These are phyloP conservation scores for Chloris gayana DNA, from an alignment of 176 grass and related monocot genomes.

Conservation along the genomic window DNA sequence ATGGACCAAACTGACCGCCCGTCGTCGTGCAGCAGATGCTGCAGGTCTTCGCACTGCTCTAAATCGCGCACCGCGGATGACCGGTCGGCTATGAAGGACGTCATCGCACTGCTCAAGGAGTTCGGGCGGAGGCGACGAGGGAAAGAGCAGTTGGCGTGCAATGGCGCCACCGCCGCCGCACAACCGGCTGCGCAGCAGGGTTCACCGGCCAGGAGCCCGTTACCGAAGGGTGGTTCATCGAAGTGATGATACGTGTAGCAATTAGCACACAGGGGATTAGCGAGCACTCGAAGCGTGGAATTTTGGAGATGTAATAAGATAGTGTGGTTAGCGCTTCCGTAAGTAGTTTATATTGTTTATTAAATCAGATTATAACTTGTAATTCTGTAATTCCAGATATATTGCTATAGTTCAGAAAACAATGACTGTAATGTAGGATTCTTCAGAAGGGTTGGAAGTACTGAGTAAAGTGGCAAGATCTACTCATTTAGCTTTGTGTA, in stretches of 20 bases:
- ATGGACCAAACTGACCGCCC: no score
- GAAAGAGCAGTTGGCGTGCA: slow-evolving; percentile 30
- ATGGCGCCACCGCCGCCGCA: neutral
- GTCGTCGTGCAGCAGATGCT: slow-evolving; percentile 90
- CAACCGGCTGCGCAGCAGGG: slow-evolving; percentile 6
- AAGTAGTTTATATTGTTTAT: slow-evolving; percentile 30
- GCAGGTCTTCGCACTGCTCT: slow-evolving; percentile 72
- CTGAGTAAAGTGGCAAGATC: no score
- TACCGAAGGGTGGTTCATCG: slow-evolving; percentile 49
- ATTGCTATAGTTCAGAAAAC: no score
- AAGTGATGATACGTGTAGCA: slow-evolving; percentile 30
- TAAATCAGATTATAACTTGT: slow-evolving; percentile 27
- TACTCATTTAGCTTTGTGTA: no score
- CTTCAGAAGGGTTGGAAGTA: no score
- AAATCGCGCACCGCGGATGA: slow-evolving; percentile 68
- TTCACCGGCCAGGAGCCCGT: slow-evolving; percentile 34
- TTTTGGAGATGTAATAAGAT: slow-evolving; percentile 34
- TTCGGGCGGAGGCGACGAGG: slow-evolving; percentile 42
- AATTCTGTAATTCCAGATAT: slow-evolving; percentile 36
- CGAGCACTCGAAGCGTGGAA: neutral
- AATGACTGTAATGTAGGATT: no score
- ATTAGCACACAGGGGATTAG: neutral
- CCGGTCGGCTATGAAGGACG: slow-evolving; percentile 84
- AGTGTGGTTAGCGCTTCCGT: slow-evolving; percentile 45
- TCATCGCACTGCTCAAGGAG: slow-evolving; percentile 77